phyloP scores from a whole-genome alignment of 192 early-diverging fungal genomes.

The Podila epigama region DNA sequence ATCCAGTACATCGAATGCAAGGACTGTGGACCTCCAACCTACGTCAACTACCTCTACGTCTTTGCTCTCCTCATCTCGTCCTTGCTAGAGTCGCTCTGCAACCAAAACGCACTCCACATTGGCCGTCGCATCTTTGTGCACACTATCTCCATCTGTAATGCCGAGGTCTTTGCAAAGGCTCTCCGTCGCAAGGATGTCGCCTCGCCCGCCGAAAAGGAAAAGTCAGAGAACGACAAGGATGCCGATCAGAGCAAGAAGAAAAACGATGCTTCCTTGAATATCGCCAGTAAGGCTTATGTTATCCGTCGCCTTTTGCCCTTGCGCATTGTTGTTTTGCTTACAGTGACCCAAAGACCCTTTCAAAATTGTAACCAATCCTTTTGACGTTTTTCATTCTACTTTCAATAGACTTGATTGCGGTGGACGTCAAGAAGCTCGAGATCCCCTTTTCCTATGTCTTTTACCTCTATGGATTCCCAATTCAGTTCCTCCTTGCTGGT shows the following conservation, averaged over 20 bases:
- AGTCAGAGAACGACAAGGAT: constrained; percentile 11
- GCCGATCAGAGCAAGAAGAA: constrained; percentile 7
- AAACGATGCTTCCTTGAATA: constrained; percentile 36
- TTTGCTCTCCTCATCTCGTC: constrained; percentile 64
- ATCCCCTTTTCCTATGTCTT: constrained; percentile 52
- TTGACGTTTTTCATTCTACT: neutral
- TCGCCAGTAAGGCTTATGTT: constrained; percentile 45
- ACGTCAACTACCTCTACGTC: constrained; percentile 59
- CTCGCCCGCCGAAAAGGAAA: constrained; percentile 51
- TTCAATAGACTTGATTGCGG: constrained; percentile 27
- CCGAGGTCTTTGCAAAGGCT: constrained; percentile 58
- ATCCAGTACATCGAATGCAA: constrained; percentile 46
- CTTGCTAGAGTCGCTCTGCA: constrained; percentile 49
- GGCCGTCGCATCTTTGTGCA: constrained; percentile 71
- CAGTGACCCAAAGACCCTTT: no score
- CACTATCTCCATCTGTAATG: constrained; percentile 53
- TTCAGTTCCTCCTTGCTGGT: constrained; percentile 72
- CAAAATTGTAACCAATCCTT: no score
- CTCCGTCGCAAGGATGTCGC: constrained; percentile 58
- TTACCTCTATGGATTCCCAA: constrained; percentile 70
- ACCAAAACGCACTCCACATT: constrained; percentile 66
- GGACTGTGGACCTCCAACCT: constrained; percentile 31
- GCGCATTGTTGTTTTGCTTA: no score
- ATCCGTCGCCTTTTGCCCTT: no score
- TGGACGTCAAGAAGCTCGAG: constrained; percentile 36